Evolutionary conservation across 192 early-diverging fungal species (phyloP).

Genomic region (Dimargaris xerosporica): DNA sequence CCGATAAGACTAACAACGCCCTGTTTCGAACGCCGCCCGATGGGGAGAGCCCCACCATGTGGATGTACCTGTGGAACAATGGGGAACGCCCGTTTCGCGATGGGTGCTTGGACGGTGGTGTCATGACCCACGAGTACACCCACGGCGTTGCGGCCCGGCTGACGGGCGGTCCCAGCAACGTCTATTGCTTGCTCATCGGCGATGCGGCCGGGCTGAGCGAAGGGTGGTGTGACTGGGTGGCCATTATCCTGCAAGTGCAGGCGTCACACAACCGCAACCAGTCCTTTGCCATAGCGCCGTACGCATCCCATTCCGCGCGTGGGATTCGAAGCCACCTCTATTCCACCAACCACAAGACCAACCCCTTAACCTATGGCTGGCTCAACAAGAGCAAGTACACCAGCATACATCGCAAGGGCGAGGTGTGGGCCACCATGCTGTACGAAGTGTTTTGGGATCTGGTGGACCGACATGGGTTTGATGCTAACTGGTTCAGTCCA

Average conservation of each 20-base stretch:
- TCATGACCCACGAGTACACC: slow-evolving; percentile 43
- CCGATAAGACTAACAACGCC: slow-evolving; percentile 36
- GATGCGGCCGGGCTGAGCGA: slow-evolving; percentile 51
- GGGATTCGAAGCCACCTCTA: slow-evolving; percentile 41
- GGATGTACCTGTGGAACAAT: slow-evolving; percentile 32
- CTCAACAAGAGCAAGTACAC: slow-evolving; percentile 22
- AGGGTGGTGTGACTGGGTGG: slow-evolving; percentile 44
- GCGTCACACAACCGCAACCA: slow-evolving; percentile 22
- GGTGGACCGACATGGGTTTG: slow-evolving; percentile 25
- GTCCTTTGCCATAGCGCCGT: slow-evolving; percentile 17
- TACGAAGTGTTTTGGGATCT: slow-evolving; percentile 40
- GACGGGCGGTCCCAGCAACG: slow-evolving; percentile 47
- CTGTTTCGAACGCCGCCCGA: slow-evolving; percentile 49
- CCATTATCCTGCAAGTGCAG: slow-evolving; percentile 22
- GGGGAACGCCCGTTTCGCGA: slow-evolving; percentile 34
- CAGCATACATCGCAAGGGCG: slow-evolving; percentile 26
- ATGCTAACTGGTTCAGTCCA: slow-evolving; percentile 16
- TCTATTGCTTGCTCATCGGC: slow-evolving; percentile 33
- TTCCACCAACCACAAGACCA: slow-evolving; percentile 30
- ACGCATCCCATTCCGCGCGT: slow-evolving; percentile 15
- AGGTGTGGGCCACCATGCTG: slow-evolving; percentile 31
- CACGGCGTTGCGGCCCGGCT: slow-evolving; percentile 50
- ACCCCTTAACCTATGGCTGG: slow-evolving; percentile 27
- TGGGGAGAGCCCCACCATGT: slow-evolving; percentile 32
- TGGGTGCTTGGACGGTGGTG: slow-evolving; percentile 36